These are phyloP conservation scores for Grigorovia jiainica DNA, from an alignment of 805 yeast genomes.

Conservation along the genomic window DNA sequence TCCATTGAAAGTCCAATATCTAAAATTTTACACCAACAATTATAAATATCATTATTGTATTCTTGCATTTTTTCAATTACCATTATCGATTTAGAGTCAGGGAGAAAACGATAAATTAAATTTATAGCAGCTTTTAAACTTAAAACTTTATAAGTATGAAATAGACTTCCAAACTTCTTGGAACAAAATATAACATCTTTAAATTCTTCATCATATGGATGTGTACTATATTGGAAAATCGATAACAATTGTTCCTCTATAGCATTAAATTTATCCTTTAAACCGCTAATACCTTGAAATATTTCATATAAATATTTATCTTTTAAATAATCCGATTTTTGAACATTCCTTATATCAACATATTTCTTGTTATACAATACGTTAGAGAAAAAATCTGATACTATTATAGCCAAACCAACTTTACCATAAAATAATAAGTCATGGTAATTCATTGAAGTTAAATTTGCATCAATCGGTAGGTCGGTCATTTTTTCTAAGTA, in stretches of 20 bases:
- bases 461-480: not conserved
- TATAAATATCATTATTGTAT: not conserved
- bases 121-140: constrained; percentile 7
- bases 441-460: not conserved
- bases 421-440: constrained; percentile 12
- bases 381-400: constrained; percentile 14
- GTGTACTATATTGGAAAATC: not conserved
- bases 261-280: not conserved
- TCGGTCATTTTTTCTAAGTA: constrained; percentile 7
- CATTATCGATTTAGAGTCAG: not conserved
- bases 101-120: constrained; percentile 7
- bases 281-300: constrained; percentile 1
- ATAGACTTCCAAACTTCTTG: constrained; percentile 5
- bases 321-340: constrained; percentile 14
- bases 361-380: constrained; percentile 18
- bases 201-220: not conserved
- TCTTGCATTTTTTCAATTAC: not conserved
- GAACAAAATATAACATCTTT: constrained; percentile 6
- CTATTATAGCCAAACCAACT: constrained; percentile 10
- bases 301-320: constrained; percentile 12
- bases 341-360: constrained; percentile 19
- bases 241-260: not conserved
- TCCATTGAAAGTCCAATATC: constrained; percentile 5
- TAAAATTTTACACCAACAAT: not conserved
- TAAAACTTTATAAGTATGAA: not conserved